Conservation (phyloP, 2,329 filamentous ascomycete genomes). For the Fusarium floridanum region DNA sequence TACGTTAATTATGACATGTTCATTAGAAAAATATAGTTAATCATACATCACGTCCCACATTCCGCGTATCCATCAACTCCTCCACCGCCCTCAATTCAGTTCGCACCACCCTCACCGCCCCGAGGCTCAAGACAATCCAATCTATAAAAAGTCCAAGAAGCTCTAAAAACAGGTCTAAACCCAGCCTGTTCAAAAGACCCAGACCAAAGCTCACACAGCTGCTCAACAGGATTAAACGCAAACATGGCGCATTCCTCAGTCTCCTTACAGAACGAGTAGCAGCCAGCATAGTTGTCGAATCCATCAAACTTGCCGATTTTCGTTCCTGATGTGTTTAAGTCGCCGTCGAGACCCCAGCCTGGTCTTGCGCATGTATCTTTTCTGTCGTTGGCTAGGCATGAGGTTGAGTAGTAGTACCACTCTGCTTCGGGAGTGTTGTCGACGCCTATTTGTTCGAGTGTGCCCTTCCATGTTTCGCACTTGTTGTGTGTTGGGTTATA, state of each 20-base stretch:
- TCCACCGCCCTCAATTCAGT: no score
- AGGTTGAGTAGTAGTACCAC: conserved; percentile 1
- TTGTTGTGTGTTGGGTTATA: not conserved
- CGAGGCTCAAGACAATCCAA: not conserved
- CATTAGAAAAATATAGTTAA: not conserved
- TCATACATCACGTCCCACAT: not conserved
- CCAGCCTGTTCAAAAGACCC: not conserved
- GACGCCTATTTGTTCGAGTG: not conserved
- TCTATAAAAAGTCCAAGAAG: conserved; percentile 3
- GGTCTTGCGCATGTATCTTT: not conserved
- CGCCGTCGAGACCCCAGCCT: not conserved
- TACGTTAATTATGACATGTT: not conserved
- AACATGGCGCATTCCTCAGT: not conserved
- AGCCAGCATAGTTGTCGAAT: not conserved
- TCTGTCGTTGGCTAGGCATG: not conserved
- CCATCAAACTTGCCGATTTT: not conserved
- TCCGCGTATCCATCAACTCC: not conserved
- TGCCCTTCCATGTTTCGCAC: conserved; percentile 7
- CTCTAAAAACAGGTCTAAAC: not conserved
- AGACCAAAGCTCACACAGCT: not conserved
- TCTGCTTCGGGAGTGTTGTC: not conserved
- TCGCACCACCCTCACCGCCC: not conserved
- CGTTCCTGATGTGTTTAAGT: not conserved
- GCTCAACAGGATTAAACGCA: not conserved
- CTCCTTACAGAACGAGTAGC: not conserved